A percentile compares a stretch with the other conserved stretches of the same genome.
Evolutionary conservation across 2,329 filamentous ascomycete genomes (phyloP).

Genomic region (Amauroascus niger): DNA sequence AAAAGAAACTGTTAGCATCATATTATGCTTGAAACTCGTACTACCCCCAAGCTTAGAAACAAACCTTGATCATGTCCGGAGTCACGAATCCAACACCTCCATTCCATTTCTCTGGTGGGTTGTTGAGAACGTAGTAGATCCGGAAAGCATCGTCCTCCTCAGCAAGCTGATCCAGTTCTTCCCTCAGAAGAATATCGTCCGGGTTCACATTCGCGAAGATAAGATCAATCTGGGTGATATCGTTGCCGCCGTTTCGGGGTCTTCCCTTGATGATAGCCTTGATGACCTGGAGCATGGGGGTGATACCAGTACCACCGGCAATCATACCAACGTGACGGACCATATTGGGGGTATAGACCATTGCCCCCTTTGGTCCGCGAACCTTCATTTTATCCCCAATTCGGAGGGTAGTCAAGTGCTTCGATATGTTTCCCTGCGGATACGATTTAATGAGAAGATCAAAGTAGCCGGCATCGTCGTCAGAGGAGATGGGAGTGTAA

Average conservation of each 20-base stretch:
- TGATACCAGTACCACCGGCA: constrained; percentile 93
- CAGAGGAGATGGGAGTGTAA: constrained; percentile 84
- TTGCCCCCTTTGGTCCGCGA: constrained; percentile 89
- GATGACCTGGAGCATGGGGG: constrained; percentile 94
- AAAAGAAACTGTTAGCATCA: constrained; percentile 17
- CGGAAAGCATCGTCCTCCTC: constrained; percentile 71
- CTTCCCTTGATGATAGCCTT: constrained; percentile 79
- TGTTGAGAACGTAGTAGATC: constrained; percentile 93
- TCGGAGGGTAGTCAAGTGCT: constrained; percentile 71
- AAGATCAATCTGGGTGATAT: constrained; percentile 81
- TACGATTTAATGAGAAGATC: constrained; percentile 98
- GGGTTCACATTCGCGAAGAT: constrained; percentile 94
- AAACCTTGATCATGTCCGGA: constrained; percentile 82
- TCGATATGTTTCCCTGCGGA: constrained; percentile 93
- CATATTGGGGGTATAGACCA: constrained; percentile 97
- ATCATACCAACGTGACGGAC: constrained; percentile 96
- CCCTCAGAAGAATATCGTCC: constrained; percentile 85
- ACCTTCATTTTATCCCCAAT: constrained; percentile 85
- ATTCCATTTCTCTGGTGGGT: constrained; percentile 81
- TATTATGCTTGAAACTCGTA: background rate
- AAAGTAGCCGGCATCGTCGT: constrained; percentile 82
- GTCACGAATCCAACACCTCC: constrained; percentile 94
- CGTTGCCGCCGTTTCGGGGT: constrained; percentile 53
- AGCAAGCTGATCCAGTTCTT: constrained; percentile 74
- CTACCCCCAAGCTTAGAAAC: constrained; percentile 20